Evolutionary conservation across 2,329 filamentous ascomycete species (phyloP), one percentile per base, ranked within the genome.

Genomic region (Pseudogymnoascus sp.): DNA sequence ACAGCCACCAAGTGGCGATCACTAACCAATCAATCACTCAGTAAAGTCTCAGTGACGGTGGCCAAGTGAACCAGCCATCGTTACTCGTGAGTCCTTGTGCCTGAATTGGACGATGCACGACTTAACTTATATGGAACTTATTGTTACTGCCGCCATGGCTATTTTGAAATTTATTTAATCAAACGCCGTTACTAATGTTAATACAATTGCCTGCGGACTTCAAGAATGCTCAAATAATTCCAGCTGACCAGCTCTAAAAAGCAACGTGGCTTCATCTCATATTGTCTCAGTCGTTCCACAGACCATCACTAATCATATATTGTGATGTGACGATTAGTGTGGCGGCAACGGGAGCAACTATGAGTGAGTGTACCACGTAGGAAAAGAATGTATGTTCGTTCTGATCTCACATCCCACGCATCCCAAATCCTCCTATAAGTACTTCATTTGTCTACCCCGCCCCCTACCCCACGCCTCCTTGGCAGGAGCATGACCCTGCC

Each of bases 201-300:
- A 55, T 55, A 55, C 48, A 55, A 55, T 55, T 55, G 29, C 48
- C 48, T 29, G 48, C 48, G 15, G 27, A 51, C 44, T 51, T 31
- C 27, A 15, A 51, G 44, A 51, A 51, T 51, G 27, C 44, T 51
- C 27, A 51, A 31, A 51, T 51, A 31, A 51, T 51, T 31, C 44
- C n/a, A 51, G 21, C 44, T 51, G 44, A 55, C 48, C n/a, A 55
- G 27, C 29, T 55, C 48, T 55, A 55, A 33, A 36, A 33, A 55
- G 48, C 48, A 55, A 55, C 48, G 48, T 55, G 48, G 48, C 48
- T 55, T 55, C 48, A 33, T 55, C 29, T 55, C 48, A 55, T 55
- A 55, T 33, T 55, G 48, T 55, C n/a, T 55, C 27, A 15, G 12
- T 5, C 13, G 44, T 21, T 17, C 48, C 48, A 33, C 48, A 55